phyloP scores from a whole-genome alignment of 2,329 filamentous ascomycete genomes.

The Trichoderma harzianum region DNA sequence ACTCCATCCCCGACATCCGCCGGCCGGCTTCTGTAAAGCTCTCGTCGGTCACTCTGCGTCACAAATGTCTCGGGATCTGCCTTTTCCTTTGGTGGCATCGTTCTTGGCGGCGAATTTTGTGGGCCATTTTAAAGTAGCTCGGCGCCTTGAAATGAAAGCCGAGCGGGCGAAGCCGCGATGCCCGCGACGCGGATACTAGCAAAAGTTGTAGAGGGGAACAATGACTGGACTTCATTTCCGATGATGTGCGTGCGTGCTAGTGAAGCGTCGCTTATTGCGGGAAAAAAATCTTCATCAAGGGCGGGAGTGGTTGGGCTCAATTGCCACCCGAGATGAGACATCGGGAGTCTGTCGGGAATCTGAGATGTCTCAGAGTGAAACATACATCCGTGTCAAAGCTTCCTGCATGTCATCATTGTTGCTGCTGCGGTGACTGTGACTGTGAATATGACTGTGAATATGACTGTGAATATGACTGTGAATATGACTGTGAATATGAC shows the following conservation, averaged over 20 bases:
- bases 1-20: not conserved
- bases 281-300: not conserved
- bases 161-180: not conserved
- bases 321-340: not conserved
- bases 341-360: not conserved
- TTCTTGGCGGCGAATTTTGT: not conserved
- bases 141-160: conserved; percentile 7
- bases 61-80: not conserved
- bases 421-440: not conserved
- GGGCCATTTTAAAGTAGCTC: not conserved
- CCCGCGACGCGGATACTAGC: not conserved
- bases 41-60: not conserved
- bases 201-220: not conserved
- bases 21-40: not conserved
- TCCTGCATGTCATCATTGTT: not conserved
- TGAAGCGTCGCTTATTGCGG: not conserved
- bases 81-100: not conserved
- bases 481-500: not conserved
- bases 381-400: not conserved
- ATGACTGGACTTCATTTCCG: not conserved
- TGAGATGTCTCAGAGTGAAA: not conserved
- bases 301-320: not conserved
- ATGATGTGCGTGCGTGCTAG: not conserved
- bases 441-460: not conserved
- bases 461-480: too few species aligned